These are phyloP conservation scores for Trichoderma sp. DNA, from an alignment of 2,329 filamentous ascomycete species.

Conservation along the genomic window DNA sequence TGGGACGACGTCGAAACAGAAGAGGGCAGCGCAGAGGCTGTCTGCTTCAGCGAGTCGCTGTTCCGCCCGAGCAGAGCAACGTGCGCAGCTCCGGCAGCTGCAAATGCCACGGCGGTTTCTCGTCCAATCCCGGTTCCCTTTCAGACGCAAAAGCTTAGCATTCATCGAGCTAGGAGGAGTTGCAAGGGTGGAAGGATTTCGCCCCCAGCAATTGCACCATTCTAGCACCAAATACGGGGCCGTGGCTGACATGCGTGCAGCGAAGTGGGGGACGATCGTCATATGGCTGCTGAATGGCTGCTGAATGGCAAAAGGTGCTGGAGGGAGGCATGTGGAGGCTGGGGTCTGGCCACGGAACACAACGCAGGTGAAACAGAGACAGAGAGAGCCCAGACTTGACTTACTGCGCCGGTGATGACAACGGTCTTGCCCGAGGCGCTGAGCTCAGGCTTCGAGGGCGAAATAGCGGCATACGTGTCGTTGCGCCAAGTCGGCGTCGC, in stretches of 20 bases:
- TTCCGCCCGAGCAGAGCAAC: conserved; percentile 16
- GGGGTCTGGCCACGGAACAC: background rate
- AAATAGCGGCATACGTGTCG: conserved; percentile 11
- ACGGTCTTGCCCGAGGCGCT: conserved; percentile 14
- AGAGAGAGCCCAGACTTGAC: background rate
- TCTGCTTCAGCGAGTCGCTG: conserved; percentile 3
- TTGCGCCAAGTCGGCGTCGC: conserved; percentile 21
- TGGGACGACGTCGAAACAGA: background rate
- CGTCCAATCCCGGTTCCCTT: conserved; percentile 19
- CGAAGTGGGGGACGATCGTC: background rate
- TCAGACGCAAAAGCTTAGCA: background rate
- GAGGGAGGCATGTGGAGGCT: background rate
- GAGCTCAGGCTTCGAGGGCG: conserved; percentile 11
- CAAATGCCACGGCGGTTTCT: conserved; percentile 20
- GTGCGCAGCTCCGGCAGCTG: conserved; percentile 16
- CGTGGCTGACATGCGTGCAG: background rate
- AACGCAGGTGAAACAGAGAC: background rate
- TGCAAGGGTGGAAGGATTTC: background rate
- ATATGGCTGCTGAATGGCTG: background rate
- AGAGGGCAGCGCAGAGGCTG: conserved; percentile 8
- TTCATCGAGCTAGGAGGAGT: background rate
- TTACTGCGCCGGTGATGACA: conserved; percentile 19
- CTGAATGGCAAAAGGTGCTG: background rate
- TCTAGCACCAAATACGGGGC: background rate
- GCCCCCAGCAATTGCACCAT: background rate